Conservation (phyloP, 352 stramenopile species). For the Pythium scleroteichum region DNA sequence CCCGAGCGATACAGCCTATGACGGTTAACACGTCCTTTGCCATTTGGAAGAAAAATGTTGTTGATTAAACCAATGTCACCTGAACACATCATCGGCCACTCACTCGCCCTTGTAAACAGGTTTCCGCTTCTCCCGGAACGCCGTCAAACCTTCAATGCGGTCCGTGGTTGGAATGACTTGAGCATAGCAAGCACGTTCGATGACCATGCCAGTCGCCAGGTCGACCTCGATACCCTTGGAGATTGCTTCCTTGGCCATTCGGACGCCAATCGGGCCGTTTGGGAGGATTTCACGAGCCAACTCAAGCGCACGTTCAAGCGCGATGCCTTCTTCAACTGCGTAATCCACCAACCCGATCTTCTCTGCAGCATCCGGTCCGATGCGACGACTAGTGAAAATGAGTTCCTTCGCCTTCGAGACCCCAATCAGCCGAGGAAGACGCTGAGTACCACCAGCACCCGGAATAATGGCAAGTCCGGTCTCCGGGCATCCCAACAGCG, state of each 20-base stretch:
- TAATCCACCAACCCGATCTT: constrained; percentile 91
- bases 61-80: too few species aligned
- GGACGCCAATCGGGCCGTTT: constrained; percentile 83
- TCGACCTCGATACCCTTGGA: constrained; percentile 84
- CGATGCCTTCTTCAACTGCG: constrained; percentile 68
- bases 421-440: constrained; percentile 90
- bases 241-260: constrained; percentile 86
- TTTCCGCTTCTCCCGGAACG: constrained; percentile 93
- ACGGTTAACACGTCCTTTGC: too few species aligned
- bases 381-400: constrained; percentile 90
- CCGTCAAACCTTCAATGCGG: constrained; percentile 89
- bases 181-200: constrained; percentile 92
- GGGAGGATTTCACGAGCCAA: constrained; percentile 89
- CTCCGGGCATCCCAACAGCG: constrained; percentile 89
- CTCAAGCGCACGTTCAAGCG: constrained; percentile 74
- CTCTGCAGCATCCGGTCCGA: constrained; percentile 73
- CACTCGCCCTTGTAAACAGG: constrained; percentile 90
- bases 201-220: constrained; percentile 83
- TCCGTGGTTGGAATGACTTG: constrained; percentile 92
- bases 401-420: constrained; percentile 93
- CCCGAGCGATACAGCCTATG: too few species aligned
- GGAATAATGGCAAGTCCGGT: constrained; percentile 93
- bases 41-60: too few species aligned
- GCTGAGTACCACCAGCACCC: constrained; percentile 91
- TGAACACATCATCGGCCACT: too few species aligned